Evolutionary conservation across 805 yeast genomes (phyloP), one percentile per base, ranked within the genome.

Genomic region (Ogataea methylovora): DNA sequence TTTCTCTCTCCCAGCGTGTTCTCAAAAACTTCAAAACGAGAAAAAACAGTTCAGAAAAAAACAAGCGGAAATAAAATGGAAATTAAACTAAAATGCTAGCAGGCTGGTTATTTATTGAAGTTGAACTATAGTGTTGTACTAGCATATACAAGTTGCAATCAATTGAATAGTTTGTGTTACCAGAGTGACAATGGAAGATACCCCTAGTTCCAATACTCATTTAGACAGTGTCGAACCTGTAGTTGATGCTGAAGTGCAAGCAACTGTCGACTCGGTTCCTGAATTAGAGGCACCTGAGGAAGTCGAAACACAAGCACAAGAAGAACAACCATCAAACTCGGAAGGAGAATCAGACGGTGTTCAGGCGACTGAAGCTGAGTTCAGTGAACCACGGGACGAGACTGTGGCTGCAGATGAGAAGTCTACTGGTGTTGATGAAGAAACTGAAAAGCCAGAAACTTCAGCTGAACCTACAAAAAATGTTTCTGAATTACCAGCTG

Each of bases 271-370:
- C n/a, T 13, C 9, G 19, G 11, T 25, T 24, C 14, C 33, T 31
- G 17, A 33, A 29, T 14, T 27, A 27, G 19, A 21, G 29, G n/a
- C 38, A 32, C 9, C 13, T n/a, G 24, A 14, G 14, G 15, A 23
- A 19, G n/a, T n/a, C n/a, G n/a, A n/a, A n/a, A n/a, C n/a, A n/a
- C 13, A 23, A 15, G 17, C n/a, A 17, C 28, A 30, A 21, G 34
- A 19, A 17, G 16, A 17, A 20, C n/a, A 18, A 16, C 10, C 36
- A 32, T 11, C 27, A 25, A 24, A 28, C 18, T 15, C 28, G 19
- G 21, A 35, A 19, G 22, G 12, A 27, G n/a, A n/a, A 11, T n/a
- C 23, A n/a, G 29, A 17, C 12, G 14, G 19, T 16, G 29, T 13
- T 13, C 16, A 17, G 18, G 14, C 4, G 23, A 15, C 13, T 29